Evolutionary conservation across 2,329 filamentous ascomycete genomes (phyloP).

Genomic region (Neofusicoccum kwambonambiense): DNA sequence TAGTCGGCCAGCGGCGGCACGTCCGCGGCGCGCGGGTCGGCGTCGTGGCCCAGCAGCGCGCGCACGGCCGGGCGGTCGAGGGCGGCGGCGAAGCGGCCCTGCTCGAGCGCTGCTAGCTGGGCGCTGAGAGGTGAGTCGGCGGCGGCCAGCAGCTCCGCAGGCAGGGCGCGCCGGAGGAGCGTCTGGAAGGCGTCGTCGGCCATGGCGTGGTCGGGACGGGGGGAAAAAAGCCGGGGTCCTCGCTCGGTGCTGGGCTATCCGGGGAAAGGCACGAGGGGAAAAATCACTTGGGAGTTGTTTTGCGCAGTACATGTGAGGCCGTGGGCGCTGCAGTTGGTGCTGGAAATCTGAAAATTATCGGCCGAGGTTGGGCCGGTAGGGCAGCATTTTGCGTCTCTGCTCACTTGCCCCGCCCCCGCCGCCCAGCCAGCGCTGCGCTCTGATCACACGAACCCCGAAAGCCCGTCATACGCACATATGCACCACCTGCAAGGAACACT

Average conservation of each 20-base stretch:
- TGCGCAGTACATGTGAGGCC: too few species aligned
- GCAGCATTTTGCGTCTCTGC: neutral
- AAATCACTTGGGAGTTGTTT: too few species aligned
- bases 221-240: too few species aligned
- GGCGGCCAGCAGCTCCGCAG: conserved; percentile 37
- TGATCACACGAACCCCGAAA: neutral
- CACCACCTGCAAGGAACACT: neutral
- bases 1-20: conserved; percentile 34
- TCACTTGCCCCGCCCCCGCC: conserved; percentile 3
- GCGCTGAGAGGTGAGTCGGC: conserved; percentile 30
- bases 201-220: conserved; percentile 29
- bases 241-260: too few species aligned
- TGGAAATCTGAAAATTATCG: conserved; percentile 2
- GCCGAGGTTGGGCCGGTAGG: conserved; percentile 9
- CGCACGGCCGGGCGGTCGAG: conserved; percentile 41
- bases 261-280: too few species aligned
- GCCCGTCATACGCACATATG: neutral
- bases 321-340: neutral
- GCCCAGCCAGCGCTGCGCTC: neutral
- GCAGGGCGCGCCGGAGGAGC: conserved; percentile 42
- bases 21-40: conserved; percentile 26
- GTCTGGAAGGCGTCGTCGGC: conserved; percentile 44
- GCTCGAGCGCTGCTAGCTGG: conserved; percentile 40
- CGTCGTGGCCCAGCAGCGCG: conserved; percentile 41
- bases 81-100: conserved; percentile 43